phyloP scores from a whole-genome alignment of 176 grass and related monocot genomes.

The barley (Hordeum vulgare) region DNA sequence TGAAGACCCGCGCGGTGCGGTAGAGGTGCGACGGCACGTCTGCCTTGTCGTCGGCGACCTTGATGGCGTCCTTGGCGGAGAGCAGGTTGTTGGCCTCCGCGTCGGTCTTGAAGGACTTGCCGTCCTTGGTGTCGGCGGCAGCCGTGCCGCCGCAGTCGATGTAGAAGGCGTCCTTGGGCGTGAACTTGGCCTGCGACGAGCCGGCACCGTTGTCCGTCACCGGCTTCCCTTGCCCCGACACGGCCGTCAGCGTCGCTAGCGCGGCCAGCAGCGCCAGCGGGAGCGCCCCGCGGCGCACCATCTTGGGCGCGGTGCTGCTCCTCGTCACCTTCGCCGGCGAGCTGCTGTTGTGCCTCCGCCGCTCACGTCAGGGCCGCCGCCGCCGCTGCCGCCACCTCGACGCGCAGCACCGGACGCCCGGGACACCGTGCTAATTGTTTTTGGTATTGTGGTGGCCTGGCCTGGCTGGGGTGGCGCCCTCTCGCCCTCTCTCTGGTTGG shows the following conservation, averaged over 20 bases:
- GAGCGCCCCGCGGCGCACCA: slow-evolving; percentile 21
- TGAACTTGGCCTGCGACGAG: slow-evolving; percentile 34
- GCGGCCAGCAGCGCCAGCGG: slow-evolving; percentile 27
- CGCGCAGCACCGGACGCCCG: not conserved
- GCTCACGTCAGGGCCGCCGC: not conserved
- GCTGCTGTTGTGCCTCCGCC: not conserved
- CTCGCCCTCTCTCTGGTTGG: slow-evolving; percentile 42
- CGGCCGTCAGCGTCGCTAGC: not conserved
- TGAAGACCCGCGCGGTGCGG: slow-evolving; percentile 63
- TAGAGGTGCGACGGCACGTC: slow-evolving; percentile 45
- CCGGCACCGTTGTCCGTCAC: slow-evolving; percentile 1
- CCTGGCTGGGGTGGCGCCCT: slow-evolving; percentile 13
- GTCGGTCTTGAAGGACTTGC: slow-evolving; percentile 72
- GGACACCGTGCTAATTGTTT: not conserved
- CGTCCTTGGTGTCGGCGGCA: slow-evolving; percentile 12
- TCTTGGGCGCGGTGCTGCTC: not conserved
- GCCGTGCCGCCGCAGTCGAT: slow-evolving; percentile 63
- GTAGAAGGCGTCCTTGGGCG: slow-evolving; percentile 64
- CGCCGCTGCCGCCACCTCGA: not conserved
- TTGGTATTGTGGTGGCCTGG: not conserved
- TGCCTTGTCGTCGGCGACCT: slow-evolving; percentile 34
- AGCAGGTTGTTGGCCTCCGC: slow-evolving; percentile 49
- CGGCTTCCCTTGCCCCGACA: slow-evolving; percentile 29
- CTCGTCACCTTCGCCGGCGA: not conserved
- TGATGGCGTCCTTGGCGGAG: slow-evolving; percentile 55